Base-by-base conservation (phyloP, 2,329 filamentous ascomycete species). In the Macroventuria anomochaeta region DNA sequence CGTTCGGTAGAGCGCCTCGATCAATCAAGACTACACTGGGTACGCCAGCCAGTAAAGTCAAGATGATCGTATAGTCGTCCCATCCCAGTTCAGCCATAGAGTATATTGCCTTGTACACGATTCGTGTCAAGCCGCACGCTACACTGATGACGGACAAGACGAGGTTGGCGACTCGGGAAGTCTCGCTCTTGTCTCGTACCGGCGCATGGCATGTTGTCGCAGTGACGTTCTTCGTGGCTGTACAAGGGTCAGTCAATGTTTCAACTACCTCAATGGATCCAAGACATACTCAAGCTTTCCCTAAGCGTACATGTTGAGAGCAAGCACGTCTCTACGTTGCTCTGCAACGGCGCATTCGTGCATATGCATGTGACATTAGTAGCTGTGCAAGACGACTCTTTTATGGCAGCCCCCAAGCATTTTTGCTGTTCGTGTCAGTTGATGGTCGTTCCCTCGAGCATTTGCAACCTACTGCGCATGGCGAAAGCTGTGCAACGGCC, bases 141-240 rank as follows among this genome's bases (percentile, higher is more conserved):
- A 75, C 55, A 15, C 75, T 74, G 4, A 77, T 42, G 7, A 72
- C 63, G 0, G 69, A 69, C 17, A 77, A 68, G 6, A 59, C 64
- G 7, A 77, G 63, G 25, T 73, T 76, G 8, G 69, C 52, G 17
- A 70, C 58, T 5, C 71, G 72, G 12, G 76, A 63, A 7, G 58
- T 40, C 3, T 64, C 61, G 6, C 66, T 70, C 37, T 66, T 67
- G 55, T 78, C 69, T 13, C 76, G 70, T 7, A 75, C 52, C 0
- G 76, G 75, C 2, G 70, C 72, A 25, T 69, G 64, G 47, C 79
- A 81, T 29, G 68, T 61, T 15, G 74, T 72, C 12, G 62, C 47
- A 0, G 77, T 79, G 41, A 72, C 64, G 54, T 80, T 79, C 59
- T 80, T 77, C 4, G 75, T 76, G 12, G 68, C 75, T 77, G 44